Evolutionary conservation across 371 early-diverging fungal genomes (phyloP).

Genomic region (Circinella umbellata): DNA sequence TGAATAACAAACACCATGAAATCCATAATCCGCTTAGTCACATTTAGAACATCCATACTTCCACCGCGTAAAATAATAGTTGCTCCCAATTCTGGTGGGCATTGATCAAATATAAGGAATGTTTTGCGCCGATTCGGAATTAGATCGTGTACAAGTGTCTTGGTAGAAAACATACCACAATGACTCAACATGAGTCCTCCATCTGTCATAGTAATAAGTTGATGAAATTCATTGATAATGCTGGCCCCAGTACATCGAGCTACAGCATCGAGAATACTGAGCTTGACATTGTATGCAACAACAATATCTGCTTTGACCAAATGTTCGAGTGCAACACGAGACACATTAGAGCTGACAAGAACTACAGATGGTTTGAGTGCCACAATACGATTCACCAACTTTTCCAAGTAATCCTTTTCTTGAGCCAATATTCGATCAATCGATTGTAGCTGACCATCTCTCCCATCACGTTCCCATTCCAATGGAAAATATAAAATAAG

Average conservation of each 20-base stretch:
- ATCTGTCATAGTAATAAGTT: slow-evolving; percentile 56
- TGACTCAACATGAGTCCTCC: slow-evolving; percentile 77
- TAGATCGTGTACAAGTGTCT: slow-evolving; percentile 78
- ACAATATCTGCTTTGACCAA: slow-evolving; percentile 78
- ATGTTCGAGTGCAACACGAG: slow-evolving; percentile 86
- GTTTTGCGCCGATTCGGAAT: slow-evolving; percentile 84
- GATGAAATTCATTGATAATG: slow-evolving; percentile 82
- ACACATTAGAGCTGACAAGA: slow-evolving; percentile 82
- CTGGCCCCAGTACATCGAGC: slow-evolving; percentile 89
- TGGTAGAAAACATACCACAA: slow-evolving; percentile 80
- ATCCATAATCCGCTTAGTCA: slow-evolving; percentile 81
- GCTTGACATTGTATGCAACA: slow-evolving; percentile 87
- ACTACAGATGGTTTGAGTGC: slow-evolving; percentile 84
- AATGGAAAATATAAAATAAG: slow-evolving; percentile 87
- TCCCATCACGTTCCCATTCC: slow-evolving; percentile 82
- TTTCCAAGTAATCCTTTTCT: slow-evolving; percentile 82
- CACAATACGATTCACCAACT: slow-evolving; percentile 80
- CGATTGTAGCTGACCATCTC: slow-evolving; percentile 79
- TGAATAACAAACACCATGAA: slow-evolving; percentile 87
- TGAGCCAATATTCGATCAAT: slow-evolving; percentile 83
- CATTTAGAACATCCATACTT: slow-evolving; percentile 55
- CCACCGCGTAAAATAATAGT: slow-evolving; percentile 91
- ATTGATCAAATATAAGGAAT: slow-evolving; percentile 88
- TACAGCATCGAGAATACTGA: slow-evolving; percentile 79
- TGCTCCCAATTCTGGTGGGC: slow-evolving; percentile 82